Conservation (phyloP, 805 yeast genomes). For the Candida hispaniensis region DNA sequence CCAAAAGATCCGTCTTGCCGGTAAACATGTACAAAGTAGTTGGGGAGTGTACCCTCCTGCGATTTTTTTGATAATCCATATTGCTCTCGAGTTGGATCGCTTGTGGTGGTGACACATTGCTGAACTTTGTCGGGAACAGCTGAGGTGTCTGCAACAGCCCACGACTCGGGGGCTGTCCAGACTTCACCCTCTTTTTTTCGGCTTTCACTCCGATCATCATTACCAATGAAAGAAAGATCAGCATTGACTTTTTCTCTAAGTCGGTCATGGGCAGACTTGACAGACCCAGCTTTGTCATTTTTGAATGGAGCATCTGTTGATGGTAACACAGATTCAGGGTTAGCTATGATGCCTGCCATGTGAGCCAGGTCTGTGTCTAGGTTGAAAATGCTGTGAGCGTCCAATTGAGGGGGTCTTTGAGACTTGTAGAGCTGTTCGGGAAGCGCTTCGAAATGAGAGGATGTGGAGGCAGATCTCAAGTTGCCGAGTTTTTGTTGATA, state of each 20-base stretch:
- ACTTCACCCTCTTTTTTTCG: background rate
- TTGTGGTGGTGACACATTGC: slow-evolving; percentile 6
- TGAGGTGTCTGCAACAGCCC: slow-evolving; percentile 21
- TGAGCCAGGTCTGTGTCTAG: slow-evolving; percentile 41
- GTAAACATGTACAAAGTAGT: slow-evolving; percentile 49
- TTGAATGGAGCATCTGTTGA: slow-evolving; percentile 21
- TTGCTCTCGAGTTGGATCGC: slow-evolving; percentile 14
- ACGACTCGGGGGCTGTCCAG: slow-evolving; percentile 25
- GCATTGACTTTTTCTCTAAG: too few species aligned
- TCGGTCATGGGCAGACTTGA: too few species aligned
- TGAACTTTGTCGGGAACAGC: slow-evolving; percentile 8
- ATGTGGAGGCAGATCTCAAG: slow-evolving; percentile 5
- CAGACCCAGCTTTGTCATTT: too few species aligned
- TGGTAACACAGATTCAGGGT: too few species aligned
- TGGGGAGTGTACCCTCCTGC: slow-evolving; percentile 16
- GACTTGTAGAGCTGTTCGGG: slow-evolving; percentile 5
- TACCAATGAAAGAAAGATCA: slow-evolving; percentile 16
- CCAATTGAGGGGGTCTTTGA: slow-evolving; percentile 5
- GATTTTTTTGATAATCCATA: slow-evolving; percentile 8
- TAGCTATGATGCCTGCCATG: slow-evolving; percentile 40
- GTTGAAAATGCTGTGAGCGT: slow-evolving; percentile 15
- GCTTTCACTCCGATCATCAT: slow-evolving; percentile 8
- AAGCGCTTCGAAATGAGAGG: slow-evolving; percentile 11
- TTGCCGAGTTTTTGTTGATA: slow-evolving; percentile 1
- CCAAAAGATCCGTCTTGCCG: slow-evolving; percentile 78